These are phyloP conservation scores for Alternaria sp. DNA, from an alignment of 2,329 filamentous ascomycete genomes.

Conservation along the genomic window DNA sequence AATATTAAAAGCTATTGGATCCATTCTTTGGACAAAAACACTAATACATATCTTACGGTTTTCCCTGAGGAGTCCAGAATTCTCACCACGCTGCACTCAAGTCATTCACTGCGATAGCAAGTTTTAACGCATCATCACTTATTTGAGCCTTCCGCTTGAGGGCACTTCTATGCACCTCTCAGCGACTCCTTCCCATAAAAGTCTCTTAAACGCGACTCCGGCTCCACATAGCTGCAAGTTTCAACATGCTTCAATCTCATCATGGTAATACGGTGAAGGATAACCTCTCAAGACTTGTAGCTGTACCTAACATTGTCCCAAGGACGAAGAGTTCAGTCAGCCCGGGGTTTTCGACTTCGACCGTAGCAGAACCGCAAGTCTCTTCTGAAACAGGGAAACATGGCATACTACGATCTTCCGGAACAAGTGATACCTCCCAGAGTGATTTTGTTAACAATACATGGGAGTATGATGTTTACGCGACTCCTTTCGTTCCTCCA, in stretches of 20 bases:
- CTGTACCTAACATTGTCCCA: constrained; percentile 10
- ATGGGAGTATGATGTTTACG: constrained; percentile 35
- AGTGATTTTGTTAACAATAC: background rate
- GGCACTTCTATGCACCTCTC: background rate
- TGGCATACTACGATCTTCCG: background rate
- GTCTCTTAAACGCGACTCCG: background rate
- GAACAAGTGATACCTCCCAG: background rate
- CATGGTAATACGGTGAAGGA: background rate
- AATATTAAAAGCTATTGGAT: background rate
- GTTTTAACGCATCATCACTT: background rate
- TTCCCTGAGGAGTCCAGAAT: background rate
- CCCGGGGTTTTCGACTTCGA: background rate
- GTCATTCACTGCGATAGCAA: background rate
- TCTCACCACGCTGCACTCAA: background rate
- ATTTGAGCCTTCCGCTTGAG: background rate
- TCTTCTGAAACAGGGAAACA: background rate
- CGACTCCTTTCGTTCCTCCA: constrained; percentile 28
- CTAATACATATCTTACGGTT: background rate
- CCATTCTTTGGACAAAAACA: background rate
- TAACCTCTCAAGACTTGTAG: constrained; percentile 10
- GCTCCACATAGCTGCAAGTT: background rate
- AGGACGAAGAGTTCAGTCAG: background rate
- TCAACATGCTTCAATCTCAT: background rate
- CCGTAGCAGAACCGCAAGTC: background rate
- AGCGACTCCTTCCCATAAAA: background rate